Base-by-base conservation (phyloP, 768 basidiomycete genomes). In the Lactifluus volemus region DNA sequence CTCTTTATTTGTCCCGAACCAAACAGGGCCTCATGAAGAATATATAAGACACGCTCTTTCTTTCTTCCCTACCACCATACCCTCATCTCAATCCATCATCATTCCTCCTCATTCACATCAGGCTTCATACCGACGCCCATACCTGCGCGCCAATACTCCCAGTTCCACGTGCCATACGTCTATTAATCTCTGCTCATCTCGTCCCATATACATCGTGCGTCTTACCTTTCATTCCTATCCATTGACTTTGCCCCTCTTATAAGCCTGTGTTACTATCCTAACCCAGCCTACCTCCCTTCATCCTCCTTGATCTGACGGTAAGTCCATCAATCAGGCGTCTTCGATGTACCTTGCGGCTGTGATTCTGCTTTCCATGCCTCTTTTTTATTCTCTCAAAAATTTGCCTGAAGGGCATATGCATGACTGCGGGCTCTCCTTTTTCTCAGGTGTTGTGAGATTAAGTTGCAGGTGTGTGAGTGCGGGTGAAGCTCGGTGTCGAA, bases 1-100 rank as follows among this genome's bases (percentile, higher is more conserved):
- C 30, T 45, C 32, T 62, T 62, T 62, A 58, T 62, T 58, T 62
- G 61, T 62, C 8, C 61, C 38, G 49, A 55, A 58, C 61, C 61
- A 62, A 62, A 62, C 56, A 62, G n/a, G 19, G 5, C 61, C 61
- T 51, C 60, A 57, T 58, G 56, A 42, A 53, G 56, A 19, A 49
- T 62, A 62, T 62, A 62, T 53, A 62, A 62, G 61, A 62, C 61
- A 56, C 61, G 47, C 61, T 42, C 39, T 49, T 53, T 58, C 47
- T 17, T 53, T 34, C 55, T 39, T 34, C 39, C 32, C 39, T 56
- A 42, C 56, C 56, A 58, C 56, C 56, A 58, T 44, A 32, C 14
- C 19, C 25, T 25, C 25, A 25, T 25, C 25, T 25, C 25, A 25
- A 25, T 2, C 25, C 25, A 25, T 25, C 25, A 25, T 25, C 25